Conservation (phyloP, 768 basidiomycete genomes). For the Hirschioporus abietinus region DNA sequence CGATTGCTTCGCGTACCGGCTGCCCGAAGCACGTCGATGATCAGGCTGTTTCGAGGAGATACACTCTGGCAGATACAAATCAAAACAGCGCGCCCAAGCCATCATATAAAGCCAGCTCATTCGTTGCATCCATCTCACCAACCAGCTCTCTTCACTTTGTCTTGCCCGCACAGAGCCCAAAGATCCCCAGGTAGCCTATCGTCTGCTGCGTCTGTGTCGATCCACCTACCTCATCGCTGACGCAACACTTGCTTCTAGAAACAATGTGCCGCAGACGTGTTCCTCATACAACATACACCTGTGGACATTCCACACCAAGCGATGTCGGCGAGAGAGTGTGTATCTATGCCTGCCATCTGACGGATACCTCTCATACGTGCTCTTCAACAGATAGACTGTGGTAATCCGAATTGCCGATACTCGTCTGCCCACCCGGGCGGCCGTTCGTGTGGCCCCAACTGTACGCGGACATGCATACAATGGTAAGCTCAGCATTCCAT, state of each 20-base stretch:
- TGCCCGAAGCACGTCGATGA: not conserved
- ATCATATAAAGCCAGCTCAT: not conserved
- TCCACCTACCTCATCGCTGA: not conserved
- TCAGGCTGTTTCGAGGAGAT: not conserved
- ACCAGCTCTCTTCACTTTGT: not conserved
- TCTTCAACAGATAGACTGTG: slow-evolving; percentile 36
- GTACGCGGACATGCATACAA: slow-evolving; percentile 35
- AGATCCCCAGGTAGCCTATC: not conserved
- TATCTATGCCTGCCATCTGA: slow-evolving; percentile 23
- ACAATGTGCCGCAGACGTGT: slow-evolving; percentile 41
- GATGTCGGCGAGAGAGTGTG: slow-evolving; percentile 26
- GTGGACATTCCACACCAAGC: slow-evolving; percentile 31
- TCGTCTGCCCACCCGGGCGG: slow-evolving; percentile 30
- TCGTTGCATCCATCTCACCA: not conserved
- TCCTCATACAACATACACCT: slow-evolving; percentile 31
- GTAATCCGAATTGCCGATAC: slow-evolving; percentile 35
- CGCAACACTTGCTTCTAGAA: not conserved
- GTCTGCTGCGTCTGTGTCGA: not conserved
- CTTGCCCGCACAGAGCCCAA: not conserved
- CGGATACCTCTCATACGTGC: slow-evolving; percentile 7
- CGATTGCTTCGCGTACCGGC: not conserved
- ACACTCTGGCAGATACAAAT: not conserved
- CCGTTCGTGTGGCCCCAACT: slow-evolving; percentile 25
- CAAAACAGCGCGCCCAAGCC: not conserved
- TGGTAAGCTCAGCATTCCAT: slow-evolving; percentile 20